Conservation (phyloP, 768 basidiomycete genomes). For the Rhizopogon sp. region DNA sequence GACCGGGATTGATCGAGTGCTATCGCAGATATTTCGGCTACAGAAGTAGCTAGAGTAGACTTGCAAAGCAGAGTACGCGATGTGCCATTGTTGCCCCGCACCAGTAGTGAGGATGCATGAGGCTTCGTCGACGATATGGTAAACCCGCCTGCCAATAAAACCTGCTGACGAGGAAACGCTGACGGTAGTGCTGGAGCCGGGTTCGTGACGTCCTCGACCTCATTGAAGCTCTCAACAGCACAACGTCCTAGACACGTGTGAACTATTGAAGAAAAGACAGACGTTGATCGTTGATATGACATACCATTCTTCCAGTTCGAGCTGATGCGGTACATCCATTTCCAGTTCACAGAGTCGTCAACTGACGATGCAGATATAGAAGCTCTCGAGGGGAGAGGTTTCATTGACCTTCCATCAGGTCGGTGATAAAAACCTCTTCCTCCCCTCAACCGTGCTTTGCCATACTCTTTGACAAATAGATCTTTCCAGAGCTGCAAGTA, state of each 20-base stretch:
- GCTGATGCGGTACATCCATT: conserved; percentile 83
- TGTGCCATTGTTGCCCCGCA: conserved; percentile 16
- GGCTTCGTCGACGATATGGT: conserved; percentile 42
- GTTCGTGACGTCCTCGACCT: conserved; percentile 3
- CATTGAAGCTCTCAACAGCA: conserved; percentile 33
- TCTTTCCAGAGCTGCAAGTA: conserved; percentile 56
- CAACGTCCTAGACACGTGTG: conserved; percentile 55
- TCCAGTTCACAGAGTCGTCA: conserved; percentile 55
- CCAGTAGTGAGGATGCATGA: conserved; percentile 6
- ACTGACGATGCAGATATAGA: conserved; percentile 12
- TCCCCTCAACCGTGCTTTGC: conserved; percentile 64
- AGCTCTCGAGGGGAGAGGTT: conserved; percentile 52
- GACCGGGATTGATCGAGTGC: conserved; percentile 74
- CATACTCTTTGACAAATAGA: conserved; percentile 60
- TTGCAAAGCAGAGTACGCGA: conserved; percentile 41
- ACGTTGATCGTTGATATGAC: conserved; percentile 14
- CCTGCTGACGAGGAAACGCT: conserved; percentile 26
- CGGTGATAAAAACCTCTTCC: conserved; percentile 55
- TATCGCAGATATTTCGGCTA: conserved; percentile 53
- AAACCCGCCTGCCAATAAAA: conserved; percentile 57
- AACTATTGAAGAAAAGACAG: conserved; percentile 10
- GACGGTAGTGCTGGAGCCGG: conserved; percentile 1
- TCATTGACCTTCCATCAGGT: conserved; percentile 53
- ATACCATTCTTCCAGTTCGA: conserved; percentile 78
- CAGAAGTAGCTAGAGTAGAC: conserved; percentile 27